Evolutionary conservation across 1,139 yeast genomes (phyloP).

Genomic region (Petasospora rhodanensis): DNA sequence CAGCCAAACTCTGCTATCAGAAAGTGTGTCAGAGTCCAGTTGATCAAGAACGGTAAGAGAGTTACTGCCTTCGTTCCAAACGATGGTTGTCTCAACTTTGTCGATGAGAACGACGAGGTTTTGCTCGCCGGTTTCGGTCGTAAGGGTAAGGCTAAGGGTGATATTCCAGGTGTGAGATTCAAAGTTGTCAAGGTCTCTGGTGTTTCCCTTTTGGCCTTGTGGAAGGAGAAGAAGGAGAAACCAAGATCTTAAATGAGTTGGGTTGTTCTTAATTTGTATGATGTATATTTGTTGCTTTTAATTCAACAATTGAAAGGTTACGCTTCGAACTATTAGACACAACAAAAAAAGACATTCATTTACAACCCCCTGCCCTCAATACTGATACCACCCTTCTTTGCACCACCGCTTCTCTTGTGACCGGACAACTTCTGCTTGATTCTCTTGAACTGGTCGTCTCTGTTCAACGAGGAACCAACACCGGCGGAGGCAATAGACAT

Average conservation of each 20-base stretch:
- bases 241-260: slow-evolving; percentile 80
- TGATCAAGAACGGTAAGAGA: slow-evolving; percentile 99
- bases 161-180: slow-evolving; percentile 99
- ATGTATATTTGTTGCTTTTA: slow-evolving; percentile 11
- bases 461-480: slow-evolving; percentile 47
- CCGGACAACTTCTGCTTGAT: slow-evolving; percentile 39
- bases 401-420: slow-evolving; percentile 39
- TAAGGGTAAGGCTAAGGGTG: slow-evolving; percentile 99
- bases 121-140: slow-evolving; percentile 99
- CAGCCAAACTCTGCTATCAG: slow-evolving; percentile 99
- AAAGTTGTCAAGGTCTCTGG: slow-evolving; percentile 99
- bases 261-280: slow-evolving; percentile 12
- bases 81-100: slow-evolving; percentile 99
- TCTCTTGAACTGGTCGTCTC: slow-evolving; percentile 76
- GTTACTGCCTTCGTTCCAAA: slow-evolving; percentile 99
- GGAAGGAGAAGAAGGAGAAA: slow-evolving; percentile 99
- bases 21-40: slow-evolving; percentile 99
- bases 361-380: slow-evolving; percentile 61
- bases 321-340: too few relatives aligned
- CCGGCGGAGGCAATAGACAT: slow-evolving; percentile 35
- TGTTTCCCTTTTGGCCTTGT: slow-evolving; percentile 98
- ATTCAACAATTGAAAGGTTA: slow-evolving; percentile 6
- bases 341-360: too few relatives aligned
- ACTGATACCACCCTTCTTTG: slow-evolving; percentile 66
- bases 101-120: slow-evolving; percentile 99